Evolutionary conservation across 2,329 filamentous ascomycete species (phyloP).

Genomic region (Colletotrichum magnum): DNA sequence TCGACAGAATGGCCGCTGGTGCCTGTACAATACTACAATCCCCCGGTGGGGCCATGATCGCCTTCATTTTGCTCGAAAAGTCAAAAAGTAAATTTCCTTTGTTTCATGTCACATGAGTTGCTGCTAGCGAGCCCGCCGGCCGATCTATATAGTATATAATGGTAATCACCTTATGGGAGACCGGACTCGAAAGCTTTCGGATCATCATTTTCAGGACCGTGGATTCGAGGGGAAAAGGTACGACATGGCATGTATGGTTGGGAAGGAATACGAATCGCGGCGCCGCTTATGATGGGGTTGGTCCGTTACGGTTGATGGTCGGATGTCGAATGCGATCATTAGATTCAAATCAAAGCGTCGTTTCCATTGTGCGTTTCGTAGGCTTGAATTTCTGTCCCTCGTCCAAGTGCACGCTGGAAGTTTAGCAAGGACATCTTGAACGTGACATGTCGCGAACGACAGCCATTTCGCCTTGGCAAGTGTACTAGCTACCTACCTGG

Average conservation of each 20-base stretch:
- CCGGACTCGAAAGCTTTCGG: constrained; percentile 34
- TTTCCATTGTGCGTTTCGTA: constrained; percentile 18
- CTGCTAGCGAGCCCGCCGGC: constrained; percentile 31
- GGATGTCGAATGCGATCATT: constrained; percentile 32
- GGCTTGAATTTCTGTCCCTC: background rate
- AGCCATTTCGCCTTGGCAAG: too few species aligned
- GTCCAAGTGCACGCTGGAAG: background rate
- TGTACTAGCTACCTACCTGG: too few species aligned
- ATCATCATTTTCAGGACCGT: constrained; percentile 29
- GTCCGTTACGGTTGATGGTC: constrained; percentile 36
- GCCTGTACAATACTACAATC: constrained; percentile 45
- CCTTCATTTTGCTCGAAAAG: constrained; percentile 13
- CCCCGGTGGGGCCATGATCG: constrained; percentile 41
- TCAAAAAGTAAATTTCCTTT: constrained; percentile 39
- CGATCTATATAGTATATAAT: constrained; percentile 43
- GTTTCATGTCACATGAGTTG: constrained; percentile 39
- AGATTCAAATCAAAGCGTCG: constrained; percentile 29
- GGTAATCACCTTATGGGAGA: constrained; percentile 41
- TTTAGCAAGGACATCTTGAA: too few species aligned
- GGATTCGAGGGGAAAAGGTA: constrained; percentile 31
- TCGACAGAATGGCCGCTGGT: constrained; percentile 45
- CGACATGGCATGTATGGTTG: constrained; percentile 11
- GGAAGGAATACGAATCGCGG: constrained; percentile 37
- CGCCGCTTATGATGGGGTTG: constrained; percentile 37
- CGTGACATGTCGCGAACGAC: too few species aligned